Evolutionary conservation across 495 filamentous ascomycete species (phyloP).

Genomic region (Hypoxylon fuscum): DNA sequence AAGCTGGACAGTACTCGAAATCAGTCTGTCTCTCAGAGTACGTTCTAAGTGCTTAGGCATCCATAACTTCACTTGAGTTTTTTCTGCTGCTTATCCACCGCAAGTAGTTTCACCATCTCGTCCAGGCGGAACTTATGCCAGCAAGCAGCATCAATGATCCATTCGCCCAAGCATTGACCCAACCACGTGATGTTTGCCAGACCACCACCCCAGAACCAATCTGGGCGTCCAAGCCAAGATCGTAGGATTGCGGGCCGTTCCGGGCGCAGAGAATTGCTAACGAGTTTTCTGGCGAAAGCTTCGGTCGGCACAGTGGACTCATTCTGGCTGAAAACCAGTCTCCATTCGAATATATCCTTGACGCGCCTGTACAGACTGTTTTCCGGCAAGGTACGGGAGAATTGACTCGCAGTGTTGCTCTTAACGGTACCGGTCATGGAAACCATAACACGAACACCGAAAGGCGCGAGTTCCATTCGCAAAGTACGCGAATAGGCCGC

Average conservation of each 20-base stretch:
- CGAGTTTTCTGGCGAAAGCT: constrained; percentile 49
- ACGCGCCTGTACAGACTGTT: constrained; percentile 54
- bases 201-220: constrained; percentile 60
- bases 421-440: constrained; percentile 61
- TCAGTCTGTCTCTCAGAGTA: not conserved
- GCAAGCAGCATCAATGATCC: constrained; percentile 48
- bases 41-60: not conserved
- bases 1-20: too few species aligned
- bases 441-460: constrained; percentile 63
- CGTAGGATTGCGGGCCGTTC: constrained; percentile 49
- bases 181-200: constrained; percentile 48
- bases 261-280: constrained; percentile 45
- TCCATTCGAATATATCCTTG: constrained; percentile 51
- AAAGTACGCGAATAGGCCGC: constrained; percentile 60
- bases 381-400: constrained; percentile 49
- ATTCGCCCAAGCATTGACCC: constrained; percentile 49
- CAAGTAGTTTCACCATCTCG: constrained; percentile 49
- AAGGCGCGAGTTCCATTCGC: constrained; percentile 62
- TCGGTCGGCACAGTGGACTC: constrained; percentile 52
- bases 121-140: constrained; percentile 52
- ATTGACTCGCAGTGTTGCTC: constrained; percentile 52
- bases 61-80: constrained; percentile 36
- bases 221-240: constrained; percentile 54
- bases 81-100: constrained; percentile 29
- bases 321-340: constrained; percentile 57